Conservation (phyloP, 2,329 filamentous ascomycete species). For the Talaromyces sp. region DNA sequence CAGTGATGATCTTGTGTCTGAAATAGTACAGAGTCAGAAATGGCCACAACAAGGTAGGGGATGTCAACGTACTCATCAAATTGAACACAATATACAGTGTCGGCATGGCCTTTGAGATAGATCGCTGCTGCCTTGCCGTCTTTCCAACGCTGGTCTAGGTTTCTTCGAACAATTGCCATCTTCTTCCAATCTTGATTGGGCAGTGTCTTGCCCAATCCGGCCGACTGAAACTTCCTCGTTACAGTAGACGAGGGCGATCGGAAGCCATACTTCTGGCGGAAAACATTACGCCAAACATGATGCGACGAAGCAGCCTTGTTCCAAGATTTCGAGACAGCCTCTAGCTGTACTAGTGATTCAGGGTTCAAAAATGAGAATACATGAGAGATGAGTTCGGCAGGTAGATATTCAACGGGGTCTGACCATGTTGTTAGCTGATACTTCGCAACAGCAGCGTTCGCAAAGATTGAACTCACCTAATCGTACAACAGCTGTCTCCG, state of each 20-base stretch:
- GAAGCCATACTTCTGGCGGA: conserved; percentile 53
- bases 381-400: conserved; percentile 57
- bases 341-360: conserved; percentile 52
- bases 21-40: background rate
- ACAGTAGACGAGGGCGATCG: conserved; percentile 37
- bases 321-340: conserved; percentile 59
- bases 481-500: conserved; percentile 37
- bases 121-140: conserved; percentile 73
- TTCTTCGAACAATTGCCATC: conserved; percentile 73
- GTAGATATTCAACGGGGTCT: conserved; percentile 56
- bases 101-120: conserved; percentile 88
- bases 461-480: conserved; percentile 28
- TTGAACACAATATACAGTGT: conserved; percentile 96
- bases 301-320: conserved; percentile 52
- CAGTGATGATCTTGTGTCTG: conserved; percentile 91
- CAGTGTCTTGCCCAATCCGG: conserved; percentile 52
- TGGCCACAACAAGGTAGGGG: background rate
- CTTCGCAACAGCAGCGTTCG: background rate
- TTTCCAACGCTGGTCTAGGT: conserved; percentile 77
- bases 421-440: conserved; percentile 22
- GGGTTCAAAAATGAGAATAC: conserved; percentile 61
- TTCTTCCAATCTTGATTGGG: conserved; percentile 78
- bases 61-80: conserved; percentile 78
- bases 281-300: conserved; percentile 62
- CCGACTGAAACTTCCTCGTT: conserved; percentile 46